These are phyloP conservation scores for Amoeboradix gromovi DNA, from an alignment of 371 early-diverging fungal species.

Conservation along the genomic window DNA sequence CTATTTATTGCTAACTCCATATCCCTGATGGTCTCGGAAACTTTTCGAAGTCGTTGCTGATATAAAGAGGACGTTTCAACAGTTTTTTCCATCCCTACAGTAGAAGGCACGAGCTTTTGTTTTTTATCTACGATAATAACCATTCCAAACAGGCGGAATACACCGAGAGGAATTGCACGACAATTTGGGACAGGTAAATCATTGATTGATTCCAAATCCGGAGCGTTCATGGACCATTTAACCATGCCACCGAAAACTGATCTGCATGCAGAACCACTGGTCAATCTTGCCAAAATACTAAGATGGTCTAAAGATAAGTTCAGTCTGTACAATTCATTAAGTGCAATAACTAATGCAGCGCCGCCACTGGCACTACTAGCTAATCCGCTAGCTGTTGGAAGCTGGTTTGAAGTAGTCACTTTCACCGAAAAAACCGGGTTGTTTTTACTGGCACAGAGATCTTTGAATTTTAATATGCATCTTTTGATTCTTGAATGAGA, in stretches of 20 bases:
- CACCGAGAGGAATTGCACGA: conserved; percentile 41
- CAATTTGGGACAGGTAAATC: conserved; percentile 72
- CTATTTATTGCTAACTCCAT: conserved; percentile 52
- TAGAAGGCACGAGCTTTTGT: conserved; percentile 66
- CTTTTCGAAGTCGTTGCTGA: conserved; percentile 48
- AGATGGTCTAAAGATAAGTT: conserved; percentile 21
- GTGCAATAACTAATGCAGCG: conserved; percentile 63
- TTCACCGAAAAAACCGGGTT: not conserved
- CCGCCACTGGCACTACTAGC: conserved; percentile 95
- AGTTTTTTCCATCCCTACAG: conserved; percentile 88
- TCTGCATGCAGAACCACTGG: conserved; percentile 89
- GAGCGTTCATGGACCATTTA: conserved; percentile 64
- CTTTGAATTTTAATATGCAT: no score
- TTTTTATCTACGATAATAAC: conserved; percentile 70
- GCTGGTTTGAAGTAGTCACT: conserved; percentile 60
- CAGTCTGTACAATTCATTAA: conserved; percentile 35
- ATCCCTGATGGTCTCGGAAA: conserved; percentile 52
- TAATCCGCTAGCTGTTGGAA: conserved; percentile 95
- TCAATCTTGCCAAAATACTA: conserved; percentile 71
- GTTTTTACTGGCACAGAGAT: not conserved
- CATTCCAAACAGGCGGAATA: no score
- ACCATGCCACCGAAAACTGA: conserved; percentile 89
- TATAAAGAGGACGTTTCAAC: conserved; percentile 64
- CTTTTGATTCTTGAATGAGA: no score
- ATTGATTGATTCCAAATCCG: conserved; percentile 27